phyloP scores from a whole-genome alignment of 2,329 filamentous ascomycete genomes.

The Ophiobolus disseminans region DNA sequence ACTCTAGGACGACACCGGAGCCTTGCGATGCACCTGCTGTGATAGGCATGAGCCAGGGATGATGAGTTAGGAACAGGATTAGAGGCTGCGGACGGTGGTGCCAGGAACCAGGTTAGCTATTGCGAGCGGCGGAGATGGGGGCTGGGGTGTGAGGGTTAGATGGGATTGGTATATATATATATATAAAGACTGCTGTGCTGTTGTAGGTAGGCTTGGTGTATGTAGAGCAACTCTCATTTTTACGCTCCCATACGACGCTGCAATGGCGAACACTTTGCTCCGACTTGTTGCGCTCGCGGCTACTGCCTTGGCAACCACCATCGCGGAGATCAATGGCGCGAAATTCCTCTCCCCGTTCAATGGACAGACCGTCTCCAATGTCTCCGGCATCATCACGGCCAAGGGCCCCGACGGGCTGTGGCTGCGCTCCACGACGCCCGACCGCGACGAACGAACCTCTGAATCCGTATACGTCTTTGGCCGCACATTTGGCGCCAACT shows the following conservation, averaged over 20 bases:
- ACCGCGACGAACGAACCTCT: conserved; percentile 64
- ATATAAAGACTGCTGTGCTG: too few species aligned
- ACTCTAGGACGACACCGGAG: neutral
- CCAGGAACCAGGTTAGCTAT: neutral
- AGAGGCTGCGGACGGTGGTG: neutral
- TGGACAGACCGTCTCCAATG: conserved; percentile 62
- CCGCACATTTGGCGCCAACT: conserved; percentile 57
- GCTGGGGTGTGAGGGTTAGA: neutral
- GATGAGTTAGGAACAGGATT: conserved; percentile 2
- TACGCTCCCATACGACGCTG: neutral
- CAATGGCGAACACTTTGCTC: conserved; percentile 19
- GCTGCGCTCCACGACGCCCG: conserved; percentile 66
- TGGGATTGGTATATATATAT: too few species aligned
- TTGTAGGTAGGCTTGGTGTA: neutral
- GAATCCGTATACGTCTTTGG: conserved; percentile 72
- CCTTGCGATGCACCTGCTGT: neutral
- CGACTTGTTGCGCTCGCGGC: conserved; percentile 26
- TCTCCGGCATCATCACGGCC: conserved; percentile 71
- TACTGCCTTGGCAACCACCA: conserved; percentile 30
- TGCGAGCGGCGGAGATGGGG: neutral
- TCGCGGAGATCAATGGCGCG: conserved; percentile 67
- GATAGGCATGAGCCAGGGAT: conserved; percentile 5
- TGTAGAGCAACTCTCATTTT: neutral
- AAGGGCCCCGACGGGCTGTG: conserved; percentile 68
- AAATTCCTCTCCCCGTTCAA: conserved; percentile 67